Conservation (phyloP, 331 rosid species). For the Cydonia oblonga region DNA sequence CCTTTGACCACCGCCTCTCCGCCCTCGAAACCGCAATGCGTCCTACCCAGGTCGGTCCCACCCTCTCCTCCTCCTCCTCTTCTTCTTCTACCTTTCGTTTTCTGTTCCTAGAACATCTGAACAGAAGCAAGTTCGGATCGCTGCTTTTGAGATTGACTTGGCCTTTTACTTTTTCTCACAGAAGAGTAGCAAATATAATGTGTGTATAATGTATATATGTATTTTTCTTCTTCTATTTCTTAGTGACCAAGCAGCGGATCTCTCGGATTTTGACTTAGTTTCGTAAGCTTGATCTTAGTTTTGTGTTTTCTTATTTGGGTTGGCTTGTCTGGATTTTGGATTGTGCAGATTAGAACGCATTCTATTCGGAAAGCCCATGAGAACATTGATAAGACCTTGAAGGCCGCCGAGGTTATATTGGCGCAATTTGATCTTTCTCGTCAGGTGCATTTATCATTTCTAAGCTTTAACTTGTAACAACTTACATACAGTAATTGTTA, state of each 20-base stretch:
- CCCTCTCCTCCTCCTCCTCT: neutral
- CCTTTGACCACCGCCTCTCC: conserved; percentile 96
- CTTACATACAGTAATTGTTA: neutral
- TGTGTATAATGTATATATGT: neutral
- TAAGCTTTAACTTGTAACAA: neutral
- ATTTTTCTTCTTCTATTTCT: neutral
- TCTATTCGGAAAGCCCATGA: conserved; percentile 93
- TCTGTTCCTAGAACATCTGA: neutral
- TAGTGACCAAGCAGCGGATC: conserved; percentile 30
- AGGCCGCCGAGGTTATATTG: conserved; percentile 78
- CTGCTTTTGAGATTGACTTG: conserved; percentile 13
- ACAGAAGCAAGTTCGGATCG: neutral
- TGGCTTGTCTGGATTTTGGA: conserved; percentile 1
- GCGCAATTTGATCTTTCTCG: conserved; percentile 80
- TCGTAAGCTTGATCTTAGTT: conserved; percentile 7
- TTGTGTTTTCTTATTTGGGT: neutral
- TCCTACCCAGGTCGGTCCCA: conserved; percentile 75
- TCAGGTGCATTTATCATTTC: conserved; percentile 35
- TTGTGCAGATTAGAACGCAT: conserved; percentile 68
- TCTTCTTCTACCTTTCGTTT: neutral
- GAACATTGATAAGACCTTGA: conserved; percentile 81
- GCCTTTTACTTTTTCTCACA: conserved; percentile 10
- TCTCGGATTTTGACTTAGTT: neutral
- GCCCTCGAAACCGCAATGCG: conserved; percentile 31
- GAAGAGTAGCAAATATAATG: neutral